Conservation (phyloP, 495 filamentous ascomycete genomes). For the Penicillium cinerascens region DNA sequence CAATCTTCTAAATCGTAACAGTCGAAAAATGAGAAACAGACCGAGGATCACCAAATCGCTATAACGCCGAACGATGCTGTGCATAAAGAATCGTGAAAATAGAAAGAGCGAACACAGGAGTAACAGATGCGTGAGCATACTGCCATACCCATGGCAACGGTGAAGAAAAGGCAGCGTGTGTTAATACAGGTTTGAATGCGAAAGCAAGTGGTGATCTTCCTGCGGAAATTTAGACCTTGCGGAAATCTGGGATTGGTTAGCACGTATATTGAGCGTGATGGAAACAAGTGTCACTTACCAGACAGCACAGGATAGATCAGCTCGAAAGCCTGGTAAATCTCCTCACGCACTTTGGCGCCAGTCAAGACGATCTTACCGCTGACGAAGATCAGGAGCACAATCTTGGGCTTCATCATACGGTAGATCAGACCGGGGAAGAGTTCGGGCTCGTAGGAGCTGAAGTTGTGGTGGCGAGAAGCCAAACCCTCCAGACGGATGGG, state of each 20-base stretch:
- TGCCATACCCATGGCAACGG: neutral
- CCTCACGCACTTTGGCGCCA: conserved; percentile 95
- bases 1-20: conserved; percentile 46
- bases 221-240: conserved; percentile 52
- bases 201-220: conserved; percentile 29
- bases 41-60: conserved; percentile 40
- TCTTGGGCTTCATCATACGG: conserved; percentile 99
- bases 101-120: conserved; percentile 11
- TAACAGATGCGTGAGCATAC: neutral
- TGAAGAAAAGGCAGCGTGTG: conserved; percentile 41
- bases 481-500: conserved; percentile 95
- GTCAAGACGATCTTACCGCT: conserved; percentile 98
- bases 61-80: conserved; percentile 51
- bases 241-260: conserved; percentile 56
- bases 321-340: conserved; percentile 98
- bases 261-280: neutral
- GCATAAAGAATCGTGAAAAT: conserved; percentile 39
- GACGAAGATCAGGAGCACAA: conserved; percentile 97
- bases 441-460: conserved; percentile 98
- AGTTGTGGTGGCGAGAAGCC: conserved; percentile 95
- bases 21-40: conserved; percentile 23
- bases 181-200: conserved; percentile 54
- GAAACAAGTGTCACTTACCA: conserved; percentile 50
- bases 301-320: conserved; percentile 98
- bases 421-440: conserved; percentile 99